phyloP scores from a whole-genome alignment of 176 grass and related monocot genomes.

The Zoysia pacifica region DNA sequence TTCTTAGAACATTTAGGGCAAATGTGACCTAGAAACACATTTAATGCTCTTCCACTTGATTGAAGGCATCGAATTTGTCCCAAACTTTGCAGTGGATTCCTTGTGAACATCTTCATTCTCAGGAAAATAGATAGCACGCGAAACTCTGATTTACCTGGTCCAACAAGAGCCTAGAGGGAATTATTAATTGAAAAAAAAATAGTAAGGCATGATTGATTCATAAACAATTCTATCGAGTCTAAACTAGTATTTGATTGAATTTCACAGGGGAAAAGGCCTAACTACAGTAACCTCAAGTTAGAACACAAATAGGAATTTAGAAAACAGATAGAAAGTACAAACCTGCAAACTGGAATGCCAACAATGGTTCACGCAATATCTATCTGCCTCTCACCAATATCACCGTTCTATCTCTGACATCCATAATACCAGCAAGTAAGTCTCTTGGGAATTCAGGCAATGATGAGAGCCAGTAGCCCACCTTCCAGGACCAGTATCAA shows the following conservation, averaged over 20 bases:
- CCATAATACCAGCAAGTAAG: not conserved
- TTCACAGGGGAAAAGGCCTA: conserved; percentile 9
- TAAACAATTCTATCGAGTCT: not conserved
- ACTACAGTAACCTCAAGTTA: conserved; percentile 12
- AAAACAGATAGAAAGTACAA: not conserved
- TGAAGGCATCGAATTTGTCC: conserved; percentile 34
- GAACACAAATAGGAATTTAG: not conserved
- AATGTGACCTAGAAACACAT: conserved; percentile 48
- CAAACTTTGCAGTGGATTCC: conserved; percentile 25
- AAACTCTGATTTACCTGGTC: not conserved
- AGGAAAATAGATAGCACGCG: not conserved
- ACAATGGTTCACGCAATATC: not conserved
- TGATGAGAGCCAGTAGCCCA: not conserved
- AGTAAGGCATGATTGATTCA: not conserved
- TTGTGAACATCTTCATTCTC: conserved; percentile 47
- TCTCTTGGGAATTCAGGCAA: conserved; percentile 9
- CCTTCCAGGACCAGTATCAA: not conserved
- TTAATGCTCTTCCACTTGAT: conserved; percentile 52
- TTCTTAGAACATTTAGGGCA: conserved; percentile 58
- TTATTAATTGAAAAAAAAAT: not conserved
- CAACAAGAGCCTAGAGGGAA: too few species aligned
- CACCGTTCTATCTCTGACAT: not conserved
- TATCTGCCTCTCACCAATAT: not conserved
- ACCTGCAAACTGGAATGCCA: not conserved
- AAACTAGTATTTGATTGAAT: conserved; percentile 15